A percentile compares a stretch with the other conserved stretches of the same genome.
These are phyloP conservation scores for Tuber calosporum DNA, from an alignment of 495 filamentous ascomycete species.

Conservation along the genomic window DNA sequence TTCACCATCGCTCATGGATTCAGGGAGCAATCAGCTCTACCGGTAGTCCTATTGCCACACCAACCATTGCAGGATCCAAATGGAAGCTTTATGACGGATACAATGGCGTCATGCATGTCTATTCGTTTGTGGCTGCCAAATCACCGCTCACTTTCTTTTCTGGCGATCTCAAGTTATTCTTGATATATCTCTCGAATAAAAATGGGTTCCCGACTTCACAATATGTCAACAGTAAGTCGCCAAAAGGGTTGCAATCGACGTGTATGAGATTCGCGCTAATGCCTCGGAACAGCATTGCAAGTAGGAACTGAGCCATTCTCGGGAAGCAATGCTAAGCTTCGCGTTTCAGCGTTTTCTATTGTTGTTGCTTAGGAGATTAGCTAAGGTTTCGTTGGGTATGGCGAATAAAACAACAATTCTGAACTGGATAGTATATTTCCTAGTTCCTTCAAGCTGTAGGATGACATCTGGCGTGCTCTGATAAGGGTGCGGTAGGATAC, in stretches of 20 bases:
- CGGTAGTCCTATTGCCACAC: conserved; percentile 51
- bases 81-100: conserved; percentile 55
- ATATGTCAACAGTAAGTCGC: conserved; percentile 47
- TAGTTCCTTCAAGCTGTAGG: background rate
- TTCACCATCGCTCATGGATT: background rate
- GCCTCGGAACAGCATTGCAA: conserved; percentile 41
- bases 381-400: background rate
- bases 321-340: conserved; percentile 45
- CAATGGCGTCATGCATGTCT: conserved; percentile 54
- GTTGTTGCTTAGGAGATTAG: conserved; percentile 43
- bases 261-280: background rate
- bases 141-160: conserved; percentile 48
- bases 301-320: conserved; percentile 55
- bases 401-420: background rate
- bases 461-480: background rate
- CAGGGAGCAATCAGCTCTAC: conserved; percentile 55
- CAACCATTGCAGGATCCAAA: conserved; percentile 48
- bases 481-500: background rate
- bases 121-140: conserved; percentile 54
- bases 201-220: conserved; percentile 49
- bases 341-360: conserved; percentile 45
- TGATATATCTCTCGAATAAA: conserved; percentile 51
- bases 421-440: background rate
- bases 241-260: background rate
- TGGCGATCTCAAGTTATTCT: conserved; percentile 53